These are phyloP conservation scores for Pseudonectria buxi DNA, from an alignment of 2,329 filamentous ascomycete genomes.

Conservation along the genomic window DNA sequence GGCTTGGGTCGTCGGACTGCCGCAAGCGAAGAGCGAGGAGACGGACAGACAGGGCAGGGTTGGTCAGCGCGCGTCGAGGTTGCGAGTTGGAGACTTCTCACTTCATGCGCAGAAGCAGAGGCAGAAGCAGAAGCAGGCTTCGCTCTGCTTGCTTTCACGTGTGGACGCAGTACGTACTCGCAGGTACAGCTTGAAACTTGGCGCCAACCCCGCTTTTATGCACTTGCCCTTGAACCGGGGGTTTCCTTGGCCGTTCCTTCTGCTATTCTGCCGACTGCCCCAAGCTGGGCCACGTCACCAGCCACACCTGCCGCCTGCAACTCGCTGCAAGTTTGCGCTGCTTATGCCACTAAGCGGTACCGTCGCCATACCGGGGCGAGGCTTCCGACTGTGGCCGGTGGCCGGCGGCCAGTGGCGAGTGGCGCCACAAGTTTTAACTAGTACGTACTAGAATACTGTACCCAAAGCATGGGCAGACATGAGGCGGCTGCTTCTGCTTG, in stretches of 20 bases:
- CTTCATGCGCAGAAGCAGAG: constrained; percentile 22
- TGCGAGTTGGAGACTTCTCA: constrained; percentile 2
- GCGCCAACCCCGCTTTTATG: constrained; percentile 3
- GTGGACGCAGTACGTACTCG: constrained; percentile 4
- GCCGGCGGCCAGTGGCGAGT: too few species aligned
- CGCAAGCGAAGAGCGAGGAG: constrained; percentile 5
- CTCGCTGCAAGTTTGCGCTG: too few species aligned
- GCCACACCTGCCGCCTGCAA: constrained; percentile 14
- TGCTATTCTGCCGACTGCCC: not conserved
- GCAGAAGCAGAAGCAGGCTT: constrained; percentile 6
- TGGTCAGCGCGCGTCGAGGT: constrained; percentile 19
- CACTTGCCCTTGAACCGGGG: constrained; percentile 8
- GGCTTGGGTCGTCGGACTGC: too few species aligned
- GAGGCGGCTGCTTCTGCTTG: too few species aligned
- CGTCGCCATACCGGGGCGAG: too few species aligned
- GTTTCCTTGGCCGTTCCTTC: constrained; percentile 11
- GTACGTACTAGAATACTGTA: too few species aligned
- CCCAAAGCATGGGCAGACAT: too few species aligned
- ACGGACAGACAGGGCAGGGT: constrained; percentile 8
- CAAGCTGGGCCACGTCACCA: constrained; percentile 15
- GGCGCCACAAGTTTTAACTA: too few species aligned
- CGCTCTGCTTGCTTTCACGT: constrained; percentile 14
- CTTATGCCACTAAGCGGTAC: too few species aligned
- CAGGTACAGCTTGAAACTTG: not conserved
- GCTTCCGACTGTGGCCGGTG: too few species aligned